Evolutionary conservation across 2,329 filamentous ascomycete genomes (phyloP), one percentile per base, ranked within the genome.

Genomic region (Penicillium vulpinum): DNA sequence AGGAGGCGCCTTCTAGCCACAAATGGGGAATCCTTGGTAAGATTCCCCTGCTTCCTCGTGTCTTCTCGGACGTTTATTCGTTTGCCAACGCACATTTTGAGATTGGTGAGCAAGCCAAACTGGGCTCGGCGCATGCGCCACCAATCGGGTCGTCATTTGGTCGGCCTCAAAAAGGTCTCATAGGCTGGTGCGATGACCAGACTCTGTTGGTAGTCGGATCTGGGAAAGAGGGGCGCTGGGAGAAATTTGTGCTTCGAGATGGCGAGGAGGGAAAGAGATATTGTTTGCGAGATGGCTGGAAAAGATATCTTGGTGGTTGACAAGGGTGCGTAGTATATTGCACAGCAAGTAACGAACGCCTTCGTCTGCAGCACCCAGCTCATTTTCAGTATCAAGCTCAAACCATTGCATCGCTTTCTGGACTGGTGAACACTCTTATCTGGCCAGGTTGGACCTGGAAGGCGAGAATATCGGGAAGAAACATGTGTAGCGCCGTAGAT

Each of bases 61-160:
- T 94, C 29, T 95, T 97, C 71, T 93, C 90, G 1, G 94, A 97
- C 63, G 83, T 88, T 9, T 96, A 97, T 72, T 95, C 91, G 0
- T 92, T 93, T 67, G 84, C 90, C 4, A 91, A 87, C 39, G 84
- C 85, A 3, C 86, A 88, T 33, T 97, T 97, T 66, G 88, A 94
- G 66, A 88, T 91, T 36, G 91, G 90, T 3, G 88, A 94, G 31
- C 91, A 96, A 67, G 78, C 81, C 28, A 70, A 79, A 15, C 63
- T 66, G 4, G 64, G 71, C 41, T 70, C 77, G 56, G 66, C 77
- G 58, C 70, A 77, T 65, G 66, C 79, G 4, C 79, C 80, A 16
- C 78, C 83, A 22, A 78, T 83, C 2, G 81, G 80, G 16, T 77
- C 82, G 44, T 79, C 83, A 0, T 77, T 80, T 41, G 80, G 81